Evolutionary conservation across 2,329 filamentous ascomycete genomes (phyloP).

Genomic region (Alternaria rosae): DNA sequence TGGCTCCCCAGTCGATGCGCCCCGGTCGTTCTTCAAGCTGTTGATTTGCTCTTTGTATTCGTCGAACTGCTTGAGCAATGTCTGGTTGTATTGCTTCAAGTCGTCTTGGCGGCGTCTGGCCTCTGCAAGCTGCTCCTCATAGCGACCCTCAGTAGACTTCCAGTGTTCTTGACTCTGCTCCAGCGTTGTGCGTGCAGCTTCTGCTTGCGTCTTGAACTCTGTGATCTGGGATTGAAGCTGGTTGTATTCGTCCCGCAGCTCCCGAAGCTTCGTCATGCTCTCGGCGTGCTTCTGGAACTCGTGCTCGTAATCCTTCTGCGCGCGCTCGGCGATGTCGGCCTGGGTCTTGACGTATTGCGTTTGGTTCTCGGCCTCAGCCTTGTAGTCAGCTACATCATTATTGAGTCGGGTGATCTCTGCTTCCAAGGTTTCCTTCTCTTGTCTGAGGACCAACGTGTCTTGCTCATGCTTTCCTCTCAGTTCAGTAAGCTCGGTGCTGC

Average conservation of each 20-base stretch:
- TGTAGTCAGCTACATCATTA: constrained; percentile 81
- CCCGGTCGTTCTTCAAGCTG: constrained; percentile 77
- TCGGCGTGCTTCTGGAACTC: constrained; percentile 96
- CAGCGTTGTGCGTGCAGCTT: constrained; percentile 82
- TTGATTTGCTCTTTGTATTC: constrained; percentile 80
- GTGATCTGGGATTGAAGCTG: constrained; percentile 80
- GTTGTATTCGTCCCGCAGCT: constrained; percentile 80
- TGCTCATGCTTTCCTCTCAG: constrained; percentile 84
- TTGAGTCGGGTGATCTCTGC: constrained; percentile 81
- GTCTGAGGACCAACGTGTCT: constrained; percentile 71
- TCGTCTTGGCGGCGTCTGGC: constrained; percentile 82
- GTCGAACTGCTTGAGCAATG: constrained; percentile 89
- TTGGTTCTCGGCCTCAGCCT: constrained; percentile 81
- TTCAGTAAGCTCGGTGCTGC: constrained; percentile 81
- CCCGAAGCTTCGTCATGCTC: constrained; percentile 84
- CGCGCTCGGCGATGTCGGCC: constrained; percentile 89
- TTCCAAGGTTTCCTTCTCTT: constrained; percentile 82
- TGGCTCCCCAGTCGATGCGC: constrained; percentile 61
- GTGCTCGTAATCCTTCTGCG: constrained; percentile 93
- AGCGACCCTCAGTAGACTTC: constrained; percentile 79
- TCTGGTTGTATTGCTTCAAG: constrained; percentile 84
- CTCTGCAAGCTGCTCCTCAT: constrained; percentile 85
- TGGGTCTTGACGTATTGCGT: constrained; percentile 92
- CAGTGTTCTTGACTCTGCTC: constrained; percentile 85
- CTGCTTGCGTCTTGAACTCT: constrained; percentile 78